Base-by-base conservation (phyloP, 768 basidiomycete species). In the Phylloporus sp. region DNA sequence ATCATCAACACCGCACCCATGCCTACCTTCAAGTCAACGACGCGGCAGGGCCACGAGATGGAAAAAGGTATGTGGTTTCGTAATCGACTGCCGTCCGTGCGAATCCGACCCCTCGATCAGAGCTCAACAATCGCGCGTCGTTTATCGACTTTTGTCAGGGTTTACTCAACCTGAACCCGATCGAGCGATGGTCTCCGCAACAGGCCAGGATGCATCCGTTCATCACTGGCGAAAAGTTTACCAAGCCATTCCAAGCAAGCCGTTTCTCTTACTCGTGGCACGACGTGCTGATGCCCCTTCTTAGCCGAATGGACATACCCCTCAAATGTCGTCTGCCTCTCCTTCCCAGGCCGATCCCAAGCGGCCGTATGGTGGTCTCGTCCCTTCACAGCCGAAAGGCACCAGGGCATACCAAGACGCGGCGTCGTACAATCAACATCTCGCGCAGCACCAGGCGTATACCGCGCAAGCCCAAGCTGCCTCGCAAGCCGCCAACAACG, bases 111-210 rank as follows among this genome's bases (percentile, higher is more conserved):
- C 18, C 15, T 18, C 35, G 22, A 42, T 64, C n/a, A 96, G 96
- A 98, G 70, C 79, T 94, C 75, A 87, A 92, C 57, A 91, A 93
- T 61, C 80, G 96, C 36, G 79, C 88, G 38, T 87, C 95, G 13
- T 97, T 99, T 70, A 90, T 97, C 68, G 94, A 99, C 69, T 98
- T 99, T 68, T 95, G 93, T 47, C 84, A 89, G 65, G 96, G 96
- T 27, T 75, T 98, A 18, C 75, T 99, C 50, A 86, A 96, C 64
- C 71, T 99, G 70, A 92, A 98, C 61, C 95, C 96, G 15, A 82
- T 95, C 45, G 87, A 90, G 48, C 79, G 96, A 45, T 99, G 96
- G 96, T 86, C 94, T 10, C 95, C 96, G 21, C 92, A 96, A 61
- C 94, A 99, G 68, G 96, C 96, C 31, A 77, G 86, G 40, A 71